Evolutionary conservation across 352 stramenopile genomes (phyloP).

Genomic region (Phytopythium boreale): DNA sequence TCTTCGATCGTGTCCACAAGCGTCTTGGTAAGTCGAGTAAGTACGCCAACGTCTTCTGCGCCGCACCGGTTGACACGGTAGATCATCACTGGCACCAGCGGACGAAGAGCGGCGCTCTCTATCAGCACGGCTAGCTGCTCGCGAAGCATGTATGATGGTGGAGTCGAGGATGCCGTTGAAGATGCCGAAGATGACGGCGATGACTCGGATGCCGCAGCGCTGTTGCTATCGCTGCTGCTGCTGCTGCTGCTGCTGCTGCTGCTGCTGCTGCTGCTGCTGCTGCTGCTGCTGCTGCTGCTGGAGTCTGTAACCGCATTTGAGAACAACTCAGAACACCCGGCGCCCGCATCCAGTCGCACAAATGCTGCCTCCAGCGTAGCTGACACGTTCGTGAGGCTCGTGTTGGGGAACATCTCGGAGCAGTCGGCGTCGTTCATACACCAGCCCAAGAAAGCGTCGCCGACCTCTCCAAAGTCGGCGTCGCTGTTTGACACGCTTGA

Average conservation of each 20-base stretch:
- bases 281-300: conserved; percentile 3
- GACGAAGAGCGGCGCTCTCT: conserved; percentile 36
- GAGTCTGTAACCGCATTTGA: not conserved
- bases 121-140: conserved; percentile 51
- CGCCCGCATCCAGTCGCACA: conserved; percentile 31
- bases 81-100: conserved; percentile 60
- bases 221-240: conserved; percentile 4
- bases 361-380: conserved; percentile 34
- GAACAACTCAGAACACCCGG: conserved; percentile 22
- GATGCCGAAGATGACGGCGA: not conserved
- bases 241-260: conserved; percentile 10
- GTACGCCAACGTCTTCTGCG: conserved; percentile 35
- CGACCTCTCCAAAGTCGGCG: conserved; percentile 41
- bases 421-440: conserved; percentile 48
- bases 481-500: conserved; percentile 30
- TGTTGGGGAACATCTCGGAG: conserved; percentile 29
- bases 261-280: conserved; percentile 4
- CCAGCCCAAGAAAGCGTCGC: conserved; percentile 36
- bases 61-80: conserved; percentile 58
- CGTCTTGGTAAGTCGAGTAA: conserved; percentile 30
- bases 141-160: conserved; percentile 39
- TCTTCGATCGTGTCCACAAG: conserved; percentile 15
- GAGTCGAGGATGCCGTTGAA: conserved; percentile 8
- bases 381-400: conserved; percentile 24
- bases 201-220: not conserved